Evolutionary conservation across 352 stramenopile species (phyloP).

Genomic region (Phytophthora colocasiae): DNA sequence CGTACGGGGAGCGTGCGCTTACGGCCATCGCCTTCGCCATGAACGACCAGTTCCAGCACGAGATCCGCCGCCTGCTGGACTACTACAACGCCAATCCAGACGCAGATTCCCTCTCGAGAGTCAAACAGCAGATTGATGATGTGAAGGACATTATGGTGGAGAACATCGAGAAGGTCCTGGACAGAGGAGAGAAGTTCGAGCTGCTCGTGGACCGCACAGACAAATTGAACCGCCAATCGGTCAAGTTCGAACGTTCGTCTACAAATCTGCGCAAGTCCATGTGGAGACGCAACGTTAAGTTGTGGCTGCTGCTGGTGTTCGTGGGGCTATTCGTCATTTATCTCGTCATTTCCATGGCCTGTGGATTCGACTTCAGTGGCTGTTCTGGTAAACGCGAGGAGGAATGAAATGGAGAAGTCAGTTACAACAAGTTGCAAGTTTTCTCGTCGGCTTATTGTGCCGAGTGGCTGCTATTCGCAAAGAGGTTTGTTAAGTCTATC

Average conservation of each 20-base stretch:
- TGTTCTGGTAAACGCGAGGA: slow-evolving; percentile 69
- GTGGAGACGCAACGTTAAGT: slow-evolving; percentile 91
- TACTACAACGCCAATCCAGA: slow-evolving; percentile 91
- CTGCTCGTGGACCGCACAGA: slow-evolving; percentile 93
- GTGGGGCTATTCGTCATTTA: slow-evolving; percentile 87
- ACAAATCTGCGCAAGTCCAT: slow-evolving; percentile 89
- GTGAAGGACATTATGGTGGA: slow-evolving; percentile 99
- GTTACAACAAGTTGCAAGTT: slow-evolving; percentile 15
- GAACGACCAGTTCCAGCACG: slow-evolving; percentile 97
- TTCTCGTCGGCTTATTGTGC: background rate
- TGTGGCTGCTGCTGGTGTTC: slow-evolving; percentile 81
- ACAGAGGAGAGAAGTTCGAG: slow-evolving; percentile 99
- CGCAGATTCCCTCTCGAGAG: slow-evolving; percentile 91
- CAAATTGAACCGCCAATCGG: slow-evolving; percentile 96
- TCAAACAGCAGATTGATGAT: slow-evolving; percentile 97
- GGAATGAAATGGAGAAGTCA: too few relatives aligned
- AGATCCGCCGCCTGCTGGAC: slow-evolving; percentile 92
- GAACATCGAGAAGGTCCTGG: slow-evolving; percentile 99
- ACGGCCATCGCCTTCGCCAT: slow-evolving; percentile 98
- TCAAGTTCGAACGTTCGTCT: slow-evolving; percentile 95
- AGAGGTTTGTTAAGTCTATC: slow-evolving; percentile 24
- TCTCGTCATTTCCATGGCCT: slow-evolving; percentile 88
- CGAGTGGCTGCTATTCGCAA: background rate
- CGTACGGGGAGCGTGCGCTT: slow-evolving; percentile 80
- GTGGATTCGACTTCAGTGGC: slow-evolving; percentile 84